phyloP scores from a whole-genome alignment of 352 stramenopile genomes.

The Phytophthora aleatoria region DNA sequence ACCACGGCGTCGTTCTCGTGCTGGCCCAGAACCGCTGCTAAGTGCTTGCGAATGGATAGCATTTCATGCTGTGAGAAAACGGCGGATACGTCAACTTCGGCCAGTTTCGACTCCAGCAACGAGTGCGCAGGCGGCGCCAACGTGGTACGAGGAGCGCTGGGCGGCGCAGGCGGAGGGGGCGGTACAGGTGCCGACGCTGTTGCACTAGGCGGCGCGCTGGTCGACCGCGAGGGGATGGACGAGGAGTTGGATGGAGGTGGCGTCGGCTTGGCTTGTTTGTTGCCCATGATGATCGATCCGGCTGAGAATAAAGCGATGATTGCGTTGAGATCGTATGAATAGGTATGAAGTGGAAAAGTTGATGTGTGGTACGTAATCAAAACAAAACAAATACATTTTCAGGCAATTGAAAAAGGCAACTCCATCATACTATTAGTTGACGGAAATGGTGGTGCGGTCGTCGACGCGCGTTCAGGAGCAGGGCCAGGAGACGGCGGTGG shows the following conservation, averaged over 20 bases:
- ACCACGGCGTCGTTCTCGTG: constrained; percentile 70
- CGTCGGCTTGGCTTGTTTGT: constrained; percentile 80
- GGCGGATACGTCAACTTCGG: constrained; percentile 69
- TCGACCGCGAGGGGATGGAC: constrained; percentile 10
- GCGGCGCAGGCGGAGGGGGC: constrained; percentile 8
- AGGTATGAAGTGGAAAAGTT: constrained; percentile 1
- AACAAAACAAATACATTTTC: neutral
- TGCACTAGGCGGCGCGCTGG: constrained; percentile 12
- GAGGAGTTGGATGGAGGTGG: constrained; percentile 25
- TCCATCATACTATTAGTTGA: neutral
- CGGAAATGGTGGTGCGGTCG: constrained; percentile 47
- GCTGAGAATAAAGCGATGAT: constrained; percentile 10
- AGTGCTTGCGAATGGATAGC: constrained; percentile 77
- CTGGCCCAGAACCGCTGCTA: constrained; percentile 68
- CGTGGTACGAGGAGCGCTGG: constrained; percentile 14
- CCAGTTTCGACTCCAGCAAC: constrained; percentile 71
- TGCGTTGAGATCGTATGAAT: constrained; percentile 3
- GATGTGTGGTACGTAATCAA: constrained; percentile 16
- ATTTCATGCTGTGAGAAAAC: constrained; percentile 84
- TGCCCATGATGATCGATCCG: constrained; percentile 56
- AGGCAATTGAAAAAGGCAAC: constrained; percentile 2
- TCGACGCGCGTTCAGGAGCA: constrained; percentile 55
- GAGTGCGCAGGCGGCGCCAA: constrained; percentile 36
- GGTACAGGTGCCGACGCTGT: neutral
- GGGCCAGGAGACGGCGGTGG: constrained; percentile 41